Evolutionary conservation across 768 basidiomycete genomes (phyloP), one percentile per base, ranked within the genome.

Genomic region (Serpula lacrymans): DNA sequence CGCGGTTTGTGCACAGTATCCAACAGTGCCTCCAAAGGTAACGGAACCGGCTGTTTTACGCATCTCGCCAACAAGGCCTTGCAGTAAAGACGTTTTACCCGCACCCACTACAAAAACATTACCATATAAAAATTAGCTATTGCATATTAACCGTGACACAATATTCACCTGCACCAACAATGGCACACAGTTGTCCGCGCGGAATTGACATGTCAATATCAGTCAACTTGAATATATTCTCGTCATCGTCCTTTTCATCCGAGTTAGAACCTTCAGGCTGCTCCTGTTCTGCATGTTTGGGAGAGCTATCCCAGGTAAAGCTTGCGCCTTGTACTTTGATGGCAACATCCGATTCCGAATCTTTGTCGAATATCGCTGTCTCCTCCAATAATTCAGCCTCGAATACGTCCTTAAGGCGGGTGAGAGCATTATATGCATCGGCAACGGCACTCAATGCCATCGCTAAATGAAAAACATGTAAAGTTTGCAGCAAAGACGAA

Each of bases 281-380:
- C 26, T 52, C 20, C 38, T 50, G n/a, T 13, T 47, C 49, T 17
- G 55, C 30, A 22, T 30, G 26, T 37, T 38, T 74, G 0, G 83
- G 80, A 1, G 84, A 77, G 4, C 80, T 74, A 51, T 96, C 93
- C 94, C 94, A 97, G 1, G 80, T 80, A 64, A 95, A 95, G 9
- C 80, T 74, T 4, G 80, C 91, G 39, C 74, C 70, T 34, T 76
- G 67, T 32, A 89, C 75, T 41, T 74, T 71, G 39, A 96, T 52
- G 2, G 90, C 94, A 23, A 67, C 60, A n/a, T 78, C 68, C n/a
- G n/a, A n/a, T n/a, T n/a, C n/a, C 21, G 87, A 57, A 11, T 68
- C 54, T 1, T 60, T 59, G 51, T 92, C 80, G 12, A 80, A 63
- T 4, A 67, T 52, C 37, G 77, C 72, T 0, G 71, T 74, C 34